Conservation (phyloP, 768 basidiomycete species). For the Gautieria morchelliformis region DNA sequence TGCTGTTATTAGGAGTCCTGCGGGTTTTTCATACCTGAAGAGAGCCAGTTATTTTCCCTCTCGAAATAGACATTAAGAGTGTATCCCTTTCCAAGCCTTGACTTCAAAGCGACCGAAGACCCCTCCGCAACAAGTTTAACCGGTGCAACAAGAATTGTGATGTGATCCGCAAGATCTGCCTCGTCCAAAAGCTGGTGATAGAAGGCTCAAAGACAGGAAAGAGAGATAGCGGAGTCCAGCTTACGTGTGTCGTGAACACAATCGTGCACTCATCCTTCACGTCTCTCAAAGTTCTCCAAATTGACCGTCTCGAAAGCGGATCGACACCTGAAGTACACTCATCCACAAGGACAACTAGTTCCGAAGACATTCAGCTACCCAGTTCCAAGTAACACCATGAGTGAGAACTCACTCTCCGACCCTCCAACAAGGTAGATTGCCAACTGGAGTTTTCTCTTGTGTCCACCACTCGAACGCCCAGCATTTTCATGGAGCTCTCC, state of each 20-base stretch:
- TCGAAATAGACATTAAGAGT: constrained; percentile 24
- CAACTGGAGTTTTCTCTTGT: constrained; percentile 77
- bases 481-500: constrained; percentile 60
- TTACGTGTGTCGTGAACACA: constrained; percentile 70
- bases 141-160: constrained; percentile 66
- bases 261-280: constrained; percentile 59
- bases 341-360: constrained; percentile 20
- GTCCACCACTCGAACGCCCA: constrained; percentile 62
- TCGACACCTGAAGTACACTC: constrained; percentile 66
- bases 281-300: constrained; percentile 67
- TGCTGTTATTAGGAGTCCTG: too few relatives aligned
- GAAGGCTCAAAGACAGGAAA: too few relatives aligned
- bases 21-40: constrained; percentile 75
- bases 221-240: neutral
- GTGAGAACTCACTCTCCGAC: constrained; percentile 43
- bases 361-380: neutral
- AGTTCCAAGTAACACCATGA: neutral
- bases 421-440: constrained; percentile 73
- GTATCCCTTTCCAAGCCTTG: constrained; percentile 63
- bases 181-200: constrained; percentile 57
- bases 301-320: constrained; percentile 64
- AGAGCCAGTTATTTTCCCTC: too few relatives aligned
- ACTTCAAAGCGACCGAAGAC: constrained; percentile 64
- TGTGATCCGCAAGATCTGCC: constrained; percentile 69
- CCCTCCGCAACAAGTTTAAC: constrained; percentile 68